Conservation (phyloP, 805 yeast species). For the Candida endomychidarum region DNA sequence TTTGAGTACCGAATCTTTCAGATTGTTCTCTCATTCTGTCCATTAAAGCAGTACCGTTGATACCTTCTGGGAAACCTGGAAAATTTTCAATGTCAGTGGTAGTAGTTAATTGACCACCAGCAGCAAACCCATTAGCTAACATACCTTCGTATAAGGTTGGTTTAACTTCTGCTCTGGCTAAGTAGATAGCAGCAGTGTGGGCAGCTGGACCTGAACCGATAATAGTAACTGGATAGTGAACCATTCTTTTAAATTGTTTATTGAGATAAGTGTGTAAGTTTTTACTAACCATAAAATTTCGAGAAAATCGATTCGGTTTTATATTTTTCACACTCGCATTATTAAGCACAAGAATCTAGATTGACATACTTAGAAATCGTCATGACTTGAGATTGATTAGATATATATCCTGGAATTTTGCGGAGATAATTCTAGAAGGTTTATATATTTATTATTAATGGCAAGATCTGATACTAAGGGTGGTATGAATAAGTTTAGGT, state of each 20-base stretch:
- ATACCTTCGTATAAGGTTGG: conserved; percentile 94
- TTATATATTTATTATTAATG: no score
- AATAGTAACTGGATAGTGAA: conserved; percentile 80
- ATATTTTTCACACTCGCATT: conserved; percentile 10
- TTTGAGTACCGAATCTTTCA: conserved; percentile 83
- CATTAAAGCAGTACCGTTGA: conserved; percentile 86
- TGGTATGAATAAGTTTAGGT: no score
- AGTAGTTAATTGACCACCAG: conserved; percentile 98
- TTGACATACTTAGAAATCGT: conserved; percentile 1
- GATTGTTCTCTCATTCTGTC: conserved; percentile 92
- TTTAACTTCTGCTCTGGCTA: conserved; percentile 93
- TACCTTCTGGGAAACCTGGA: conserved; percentile 97
- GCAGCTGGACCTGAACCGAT: conserved; percentile 99
- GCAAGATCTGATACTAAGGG: no score
- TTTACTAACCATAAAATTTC: conserved; percentile 11
- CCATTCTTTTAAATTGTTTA: conserved; percentile 49
- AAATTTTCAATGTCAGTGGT: conserved; percentile 98
- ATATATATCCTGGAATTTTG: no score
- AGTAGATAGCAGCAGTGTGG: conserved; percentile 97
- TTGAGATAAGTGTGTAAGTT: conserved; percentile 4
- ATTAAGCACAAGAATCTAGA: conserved; percentile 11
- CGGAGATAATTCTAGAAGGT: no score
- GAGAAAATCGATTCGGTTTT: conserved; percentile 7
- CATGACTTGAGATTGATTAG: no score
- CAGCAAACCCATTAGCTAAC: conserved; percentile 97